Base-by-base conservation (phyloP, 345 rosid genomes). In the Acer campestre region DNA sequence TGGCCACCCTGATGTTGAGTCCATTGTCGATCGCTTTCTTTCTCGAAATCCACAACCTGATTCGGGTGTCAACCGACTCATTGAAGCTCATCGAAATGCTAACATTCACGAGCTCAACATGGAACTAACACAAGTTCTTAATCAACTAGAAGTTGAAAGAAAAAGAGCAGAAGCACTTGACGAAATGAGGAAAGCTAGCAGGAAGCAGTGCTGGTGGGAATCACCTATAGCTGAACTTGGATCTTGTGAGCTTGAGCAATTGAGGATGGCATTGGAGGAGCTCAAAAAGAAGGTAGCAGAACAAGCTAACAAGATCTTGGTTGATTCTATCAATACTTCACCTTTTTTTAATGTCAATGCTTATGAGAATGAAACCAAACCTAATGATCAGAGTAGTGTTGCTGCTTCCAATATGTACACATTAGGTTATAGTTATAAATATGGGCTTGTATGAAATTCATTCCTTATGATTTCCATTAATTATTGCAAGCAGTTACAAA, bases 1-100 rank as follows among this genome's bases (percentile, higher is more conserved):
- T 23, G 93, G 94, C 27, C 89, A 91, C 75, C 92, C 91, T 22
- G 59, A 77, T 17, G 90, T 88, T 7, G 84, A 89, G 0, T 29
- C 75, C 22, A 67, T 86, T 3, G 44, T 86, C 0, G 75, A 85
- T 14, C 85, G 82, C 0, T 90, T 83, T 67, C 76, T 86, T 18
- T 68, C 74, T 69, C 71, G 70, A 10, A 80, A 51, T 42, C 53
- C 59, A 10, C 44, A 27, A 38, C 71, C 35, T 27, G 66, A 42
- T 10, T 31, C 75, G 0, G 18, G 20, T 0, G 6, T 63, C 16
- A n/a, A 70, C 40, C 82, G 69, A 40, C 16, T 75, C 48, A 63
- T 81, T 1, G 89, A 87, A 71, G 79, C 82, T 42, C 85, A 77
- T 70, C 75, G 85, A 49, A 80, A 81, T 46, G 83, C 80, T 5